Percentiles rank a stretch among this genome's conserved stretches.
Evolutionary conservation across 140 eudicot species (phyloP).

Genomic region (Ambrosia hybrid): DNA sequence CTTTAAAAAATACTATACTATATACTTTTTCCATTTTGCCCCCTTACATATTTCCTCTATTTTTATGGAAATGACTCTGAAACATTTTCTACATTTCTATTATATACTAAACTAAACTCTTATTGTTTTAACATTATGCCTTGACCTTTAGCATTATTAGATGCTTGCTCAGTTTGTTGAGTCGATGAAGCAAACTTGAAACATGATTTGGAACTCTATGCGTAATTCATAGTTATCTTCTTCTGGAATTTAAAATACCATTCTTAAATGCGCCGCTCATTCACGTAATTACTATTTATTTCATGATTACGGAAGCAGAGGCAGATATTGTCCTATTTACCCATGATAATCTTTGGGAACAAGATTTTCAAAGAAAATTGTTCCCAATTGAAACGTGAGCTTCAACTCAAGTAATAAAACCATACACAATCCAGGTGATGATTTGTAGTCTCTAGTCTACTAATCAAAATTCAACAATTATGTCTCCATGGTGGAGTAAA

Average conservation of each 20-base stretch:
- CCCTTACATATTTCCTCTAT: no score
- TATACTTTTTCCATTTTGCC: background rate
- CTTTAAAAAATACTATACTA: background rate
- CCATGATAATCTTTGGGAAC: conserved; percentile 28
- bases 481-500: conserved; percentile 47
- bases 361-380: conserved; percentile 21
- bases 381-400: conserved; percentile 18
- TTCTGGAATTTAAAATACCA: conserved; percentile 22
- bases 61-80: no score
- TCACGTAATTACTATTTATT: conserved; percentile 39
- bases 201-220: conserved; percentile 18
- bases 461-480: conserved; percentile 24
- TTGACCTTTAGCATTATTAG: conserved; percentile 29
- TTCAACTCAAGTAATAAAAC: conserved; percentile 12
- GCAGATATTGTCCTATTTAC: conserved; percentile 32
- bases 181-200: conserved; percentile 21
- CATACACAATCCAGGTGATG: background rate
- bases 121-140: no score
- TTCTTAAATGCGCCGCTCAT: conserved; percentile 39
- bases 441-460: conserved; percentile 12
- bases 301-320: conserved; percentile 44
- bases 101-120: no score
- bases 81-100: no score
- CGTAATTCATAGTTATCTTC: conserved; percentile 32
- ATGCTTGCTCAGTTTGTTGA: conserved; percentile 22